phyloP scores from a whole-genome alignment of 495 filamentous ascomycete species.

The Penicillium salamii region DNA sequence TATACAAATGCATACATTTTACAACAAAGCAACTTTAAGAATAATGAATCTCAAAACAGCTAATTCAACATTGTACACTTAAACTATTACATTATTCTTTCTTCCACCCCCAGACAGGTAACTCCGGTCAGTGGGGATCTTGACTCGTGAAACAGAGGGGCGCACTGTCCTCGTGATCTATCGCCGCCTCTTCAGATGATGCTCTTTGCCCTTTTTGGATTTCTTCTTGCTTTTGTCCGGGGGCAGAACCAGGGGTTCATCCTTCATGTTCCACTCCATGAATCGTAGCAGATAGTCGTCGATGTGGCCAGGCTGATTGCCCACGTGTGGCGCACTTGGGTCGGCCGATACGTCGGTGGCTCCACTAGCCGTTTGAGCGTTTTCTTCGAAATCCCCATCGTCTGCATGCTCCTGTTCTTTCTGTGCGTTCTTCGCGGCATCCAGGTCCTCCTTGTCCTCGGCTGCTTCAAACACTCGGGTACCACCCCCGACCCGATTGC shows the following conservation, averaged over 20 bases:
- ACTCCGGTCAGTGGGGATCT: too few relatives aligned
- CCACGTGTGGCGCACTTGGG: neutral
- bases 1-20: too few relatives aligned
- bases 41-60: neutral
- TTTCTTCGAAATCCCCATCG: constrained; percentile 88
- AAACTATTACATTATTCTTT: neutral
- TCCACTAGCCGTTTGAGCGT: constrained; percentile 10
- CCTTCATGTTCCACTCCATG: constrained; percentile 74
- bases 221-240: constrained; percentile 79
- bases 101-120: too few relatives aligned
- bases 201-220: constrained; percentile 71
- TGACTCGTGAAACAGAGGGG: constrained; percentile 1
- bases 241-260: constrained; percentile 75
- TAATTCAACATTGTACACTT: neutral
- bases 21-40: neutral
- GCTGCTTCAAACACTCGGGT: constrained; percentile 75
- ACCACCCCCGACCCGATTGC: constrained; percentile 50
- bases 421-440: constrained; percentile 81
- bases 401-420: constrained; percentile 84
- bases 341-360: constrained; percentile 16
- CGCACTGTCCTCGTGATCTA: constrained; percentile 8
- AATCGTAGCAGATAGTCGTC: constrained; percentile 84
- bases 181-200: constrained; percentile 44
- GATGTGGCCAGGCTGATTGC: constrained; percentile 49
- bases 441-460: constrained; percentile 89